Base-by-base conservation (phyloP, 2,329 filamentous ascomycete genomes). In the Aspergillus pseudoglaucus region DNA sequence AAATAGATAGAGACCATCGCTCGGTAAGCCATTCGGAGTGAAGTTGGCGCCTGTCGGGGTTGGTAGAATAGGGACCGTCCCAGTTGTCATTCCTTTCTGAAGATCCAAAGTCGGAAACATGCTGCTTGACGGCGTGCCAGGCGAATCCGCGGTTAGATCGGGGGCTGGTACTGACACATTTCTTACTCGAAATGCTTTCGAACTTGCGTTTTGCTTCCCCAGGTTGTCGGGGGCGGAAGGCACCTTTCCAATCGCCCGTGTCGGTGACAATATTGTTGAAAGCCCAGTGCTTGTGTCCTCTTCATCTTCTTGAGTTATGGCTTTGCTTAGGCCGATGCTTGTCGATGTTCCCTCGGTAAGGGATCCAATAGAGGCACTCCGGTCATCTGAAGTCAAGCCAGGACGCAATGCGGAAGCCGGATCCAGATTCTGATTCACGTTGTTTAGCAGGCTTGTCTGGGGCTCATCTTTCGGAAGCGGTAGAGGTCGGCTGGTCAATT, bases 1-100 rank as follows among this genome's bases (percentile, higher is more conserved):
- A 59, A 97, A 94, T 1, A 97, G 75, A 61, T 89, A 84, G 48
- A 91, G 74, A 5, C 86, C 88, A 20, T 84, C 84, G 4, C 79
- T 75, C 35, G 77, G 78, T 27, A 83, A 71, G 14, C 78, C 75
- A 57, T 76, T 73, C 6, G 72, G 65, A 8, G 78, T 79, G 48
- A 79, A 87, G 1, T 81, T 76, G 8, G 81, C 73, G 0, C 79
- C 76, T 33, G 83, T 77, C 10, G 87, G 84, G 2, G 86, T 88
- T 8, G 87, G 84, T 20, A 88, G 63, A 1, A 81, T 72, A 6
- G 87, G 82, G 43, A 87, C 66, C 32, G 55, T 50, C 46, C 78
- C 71, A 58, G 78, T 69, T 53, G 80, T 69, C 45, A 77, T 65
- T 42, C 68, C 71, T 55, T 70, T 71, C 35, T 69, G 67, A 18